These are phyloP conservation scores for Durotheca rogersii DNA, from an alignment of 495 filamentous ascomycete species.

Conservation along the genomic window DNA sequence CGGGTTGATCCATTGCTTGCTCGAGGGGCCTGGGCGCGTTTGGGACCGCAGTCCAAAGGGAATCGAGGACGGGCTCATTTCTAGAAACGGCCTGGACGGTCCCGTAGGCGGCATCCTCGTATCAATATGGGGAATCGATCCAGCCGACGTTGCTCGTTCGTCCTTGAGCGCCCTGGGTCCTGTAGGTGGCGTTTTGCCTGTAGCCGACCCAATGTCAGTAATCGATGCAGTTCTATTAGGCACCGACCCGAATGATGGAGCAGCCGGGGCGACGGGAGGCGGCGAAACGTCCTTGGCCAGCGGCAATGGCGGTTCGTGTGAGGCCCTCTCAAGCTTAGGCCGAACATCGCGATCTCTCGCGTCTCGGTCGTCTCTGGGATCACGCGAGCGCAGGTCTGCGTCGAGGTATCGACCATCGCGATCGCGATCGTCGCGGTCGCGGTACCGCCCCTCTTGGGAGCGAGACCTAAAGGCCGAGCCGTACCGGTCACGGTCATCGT, in stretches of 20 bases:
- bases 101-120: slow-evolving; percentile 43
- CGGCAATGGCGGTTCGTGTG: slow-evolving; percentile 45
- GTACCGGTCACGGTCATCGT: slow-evolving; percentile 62
- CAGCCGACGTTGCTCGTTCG: slow-evolving; percentile 45
- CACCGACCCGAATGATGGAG: slow-evolving; percentile 76
- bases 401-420: slow-evolving; percentile 46
- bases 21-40: slow-evolving; percentile 46
- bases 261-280: slow-evolving; percentile 76
- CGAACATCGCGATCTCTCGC: slow-evolving; percentile 54
- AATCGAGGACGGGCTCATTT: slow-evolving; percentile 53
- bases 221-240: slow-evolving; percentile 46
- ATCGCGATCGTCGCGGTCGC: slow-evolving; percentile 53
- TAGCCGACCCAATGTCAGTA: slow-evolving; percentile 41
- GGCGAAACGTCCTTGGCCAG: slow-evolving; percentile 57
- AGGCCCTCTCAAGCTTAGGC: slow-evolving; percentile 44
- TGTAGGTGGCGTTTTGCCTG: slow-evolving; percentile 51
- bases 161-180: slow-evolving; percentile 52
- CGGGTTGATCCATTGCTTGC: slow-evolving; percentile 65
- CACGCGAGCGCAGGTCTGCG: slow-evolving; percentile 53
- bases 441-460: slow-evolving; percentile 65
- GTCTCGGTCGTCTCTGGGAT: slow-evolving; percentile 57
- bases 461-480: slow-evolving; percentile 60
- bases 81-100: slow-evolving; percentile 51
- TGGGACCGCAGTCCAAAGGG: slow-evolving; percentile 61
- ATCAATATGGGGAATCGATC: slow-evolving; percentile 34